Evolutionary conservation across 306 rosid genomes (phyloP), one percentile per base, ranked within the genome.

Genomic region (Notholithocarpus densiflorus): DNA sequence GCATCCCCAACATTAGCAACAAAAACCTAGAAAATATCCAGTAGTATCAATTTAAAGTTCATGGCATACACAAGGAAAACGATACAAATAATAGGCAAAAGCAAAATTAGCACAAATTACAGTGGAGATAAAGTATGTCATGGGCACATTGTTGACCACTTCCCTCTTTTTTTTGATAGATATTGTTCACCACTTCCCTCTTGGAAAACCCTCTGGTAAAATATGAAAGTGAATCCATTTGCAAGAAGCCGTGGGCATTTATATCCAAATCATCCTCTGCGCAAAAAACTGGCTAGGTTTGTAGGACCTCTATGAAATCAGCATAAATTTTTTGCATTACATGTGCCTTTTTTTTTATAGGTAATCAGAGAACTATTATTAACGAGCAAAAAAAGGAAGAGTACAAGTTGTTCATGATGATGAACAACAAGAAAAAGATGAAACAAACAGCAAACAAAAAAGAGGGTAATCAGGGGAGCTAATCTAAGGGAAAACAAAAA

Each of bases 1-100:
- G 98, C 97, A 80, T 94, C 97, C 68, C 98, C 98, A 61, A 94
- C 56, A 77, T 94, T 92, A 73, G 96, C 97, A 56, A 94, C 88
- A 74, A 92, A 89, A 84, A 90, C 97, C 97, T 90, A 81, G 14
- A 81, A 79, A 77, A 73, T 37, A 80, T 14, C 75, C 80, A 74
- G 40, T 71, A 80, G 69, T 48, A 66, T 61, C 57, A 31, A 14
- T 20, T 23, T 75, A 75, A 52, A 40, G 5, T 1, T 54, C 72
- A 64, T 43, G 45, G 29, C 45, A 32, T 52, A 56, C 37, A 45
- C 26, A 73, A 61, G 51, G 66, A 55, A 56, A 20, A 19, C 17
- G 23, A 26, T 9, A 61, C 34, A 26, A 54, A 73, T 61, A 59
- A 74, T 32, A 29, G 69, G 52, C 77, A 77, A 70, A 62, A 70